phyloP scores from a whole-genome alignment of 2,329 filamentous ascomycete species.

The Talaromyces sp. region DNA sequence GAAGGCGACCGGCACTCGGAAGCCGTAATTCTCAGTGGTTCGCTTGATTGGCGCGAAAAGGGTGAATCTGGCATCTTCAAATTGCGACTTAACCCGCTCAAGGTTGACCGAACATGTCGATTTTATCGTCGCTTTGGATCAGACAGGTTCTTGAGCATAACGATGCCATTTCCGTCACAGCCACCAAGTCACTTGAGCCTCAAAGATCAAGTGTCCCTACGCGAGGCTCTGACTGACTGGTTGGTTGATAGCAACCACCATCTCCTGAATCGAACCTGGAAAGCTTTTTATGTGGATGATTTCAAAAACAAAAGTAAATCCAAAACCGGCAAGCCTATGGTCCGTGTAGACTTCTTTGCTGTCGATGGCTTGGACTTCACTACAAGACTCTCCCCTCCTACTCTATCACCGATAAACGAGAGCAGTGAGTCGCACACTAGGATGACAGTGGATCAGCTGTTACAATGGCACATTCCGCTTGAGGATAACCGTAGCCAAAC shows the following conservation, averaged over 20 bases:
- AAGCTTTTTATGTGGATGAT: conserved; percentile 44
- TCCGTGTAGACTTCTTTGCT: conserved; percentile 44
- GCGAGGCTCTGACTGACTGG: conserved; percentile 39
- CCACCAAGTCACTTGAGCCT: conserved; percentile 27
- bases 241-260: conserved; percentile 37
- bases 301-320: conserved; percentile 28
- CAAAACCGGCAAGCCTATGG: conserved; percentile 23
- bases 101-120: conserved; percentile 42
- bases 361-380: conserved; percentile 42
- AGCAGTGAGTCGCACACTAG: conserved; percentile 29
- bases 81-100: conserved; percentile 41
- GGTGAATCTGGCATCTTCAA: conserved; percentile 35
- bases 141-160: conserved; percentile 45
- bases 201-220: conserved; percentile 26
- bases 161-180: conserved; percentile 31
- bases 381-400: conserved; percentile 12
- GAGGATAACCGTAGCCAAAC: conserved; percentile 35
- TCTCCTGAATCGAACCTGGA: conserved; percentile 44
- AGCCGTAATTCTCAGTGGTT: conserved; percentile 40
- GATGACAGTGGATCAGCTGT: conserved; percentile 39
- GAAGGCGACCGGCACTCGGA: conserved; percentile 33
- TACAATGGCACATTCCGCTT: conserved; percentile 46
- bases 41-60: conserved; percentile 38
- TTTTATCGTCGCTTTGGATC: conserved; percentile 47
- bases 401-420: conserved; percentile 26